Evolutionary conservation across 106 monocot genomes (phyloP).

Genomic region (Dendrobium officinale): DNA sequence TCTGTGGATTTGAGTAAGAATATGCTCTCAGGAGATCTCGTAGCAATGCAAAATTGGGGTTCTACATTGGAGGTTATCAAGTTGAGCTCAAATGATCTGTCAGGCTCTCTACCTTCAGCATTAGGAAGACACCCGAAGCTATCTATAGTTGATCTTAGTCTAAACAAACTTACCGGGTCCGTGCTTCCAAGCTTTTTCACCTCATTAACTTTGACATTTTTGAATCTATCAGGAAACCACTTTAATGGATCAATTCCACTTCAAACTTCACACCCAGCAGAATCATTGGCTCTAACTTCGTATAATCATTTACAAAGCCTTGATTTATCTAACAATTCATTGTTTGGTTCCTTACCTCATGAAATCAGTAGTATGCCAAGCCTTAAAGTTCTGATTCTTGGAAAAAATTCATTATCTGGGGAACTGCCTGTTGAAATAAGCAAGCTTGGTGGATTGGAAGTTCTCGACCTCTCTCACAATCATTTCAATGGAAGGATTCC

Average conservation of each 20-base stretch:
- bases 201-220: constrained; percentile 43
- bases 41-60: constrained; percentile 56
- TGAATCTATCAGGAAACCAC: constrained; percentile 75
- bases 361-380: constrained; percentile 58
- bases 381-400: constrained; percentile 48
- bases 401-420: constrained; percentile 66
- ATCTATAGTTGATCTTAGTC: constrained; percentile 51
- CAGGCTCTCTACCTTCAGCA: constrained; percentile 58
- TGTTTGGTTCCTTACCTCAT: constrained; percentile 58
- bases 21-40: constrained; percentile 46
- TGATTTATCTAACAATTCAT: constrained; percentile 68
- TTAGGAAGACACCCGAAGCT: constrained; percentile 48
- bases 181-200: constrained; percentile 41
- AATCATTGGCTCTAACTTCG: constrained; percentile 41
- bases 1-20: constrained; percentile 73
- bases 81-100: constrained; percentile 64
- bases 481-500: constrained; percentile 67
- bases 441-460: constrained; percentile 50
- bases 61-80: constrained; percentile 45
- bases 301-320: constrained; percentile 51
- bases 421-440: constrained; percentile 61
- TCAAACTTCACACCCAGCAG: constrained; percentile 47
- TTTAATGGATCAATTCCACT: constrained; percentile 59
- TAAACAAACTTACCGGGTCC: constrained; percentile 47
- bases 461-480: constrained; percentile 76